Evolutionary conservation across 1,284 basidiomycete genomes (phyloP), one percentile per base, ranked within the genome.

Genomic region (Ceratobasidium sp.): DNA sequence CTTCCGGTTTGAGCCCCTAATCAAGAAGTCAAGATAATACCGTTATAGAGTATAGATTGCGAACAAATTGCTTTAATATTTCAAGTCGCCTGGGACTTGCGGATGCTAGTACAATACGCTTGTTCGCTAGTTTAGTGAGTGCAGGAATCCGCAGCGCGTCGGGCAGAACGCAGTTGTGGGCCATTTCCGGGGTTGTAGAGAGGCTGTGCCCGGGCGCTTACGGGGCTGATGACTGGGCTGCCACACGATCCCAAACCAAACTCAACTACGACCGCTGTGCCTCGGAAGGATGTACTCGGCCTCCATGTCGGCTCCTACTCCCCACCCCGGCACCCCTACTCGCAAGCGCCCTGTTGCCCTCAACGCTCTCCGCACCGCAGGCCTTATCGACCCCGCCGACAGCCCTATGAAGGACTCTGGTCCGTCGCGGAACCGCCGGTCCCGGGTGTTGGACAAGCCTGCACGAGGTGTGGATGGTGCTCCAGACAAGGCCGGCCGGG

Each of bases 1-100:
- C 87, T 79, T 97, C 94, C 0, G 95, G 94, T 55, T 86, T 84
- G 36, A 98, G 79, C 18, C 96, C 96, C 93, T 96, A 60, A n/a
- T 67, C 23, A 50, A 64, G 34, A 48, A 59, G 70, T 46, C 23
- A 58, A 60, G 12, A 46, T 12, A 62, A 36, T 16, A 18, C n/a
- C 28, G n/a, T 67, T 60, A 60, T 53, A 61, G 67, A 23, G 23
- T 9, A 53, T 18, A 21, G 67, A 48, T 28, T 32, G 86, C 88
- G 80, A 81, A 95, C 94, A 80, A 89, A 88, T 70, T 85, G 90
- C 72, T 86, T 85, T 48, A 98, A 87, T 75, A 98, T 93, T 74
- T 96, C 93, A 79, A 88, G 89, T 76, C 97, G 85, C 72, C 96
- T 85, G 0, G 94, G 92, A 76, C 92, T 95, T 57, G 88, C 89